phyloP scores from a whole-genome alignment of 176 grass and related monocot species.

The Aegilops umbellulata region DNA sequence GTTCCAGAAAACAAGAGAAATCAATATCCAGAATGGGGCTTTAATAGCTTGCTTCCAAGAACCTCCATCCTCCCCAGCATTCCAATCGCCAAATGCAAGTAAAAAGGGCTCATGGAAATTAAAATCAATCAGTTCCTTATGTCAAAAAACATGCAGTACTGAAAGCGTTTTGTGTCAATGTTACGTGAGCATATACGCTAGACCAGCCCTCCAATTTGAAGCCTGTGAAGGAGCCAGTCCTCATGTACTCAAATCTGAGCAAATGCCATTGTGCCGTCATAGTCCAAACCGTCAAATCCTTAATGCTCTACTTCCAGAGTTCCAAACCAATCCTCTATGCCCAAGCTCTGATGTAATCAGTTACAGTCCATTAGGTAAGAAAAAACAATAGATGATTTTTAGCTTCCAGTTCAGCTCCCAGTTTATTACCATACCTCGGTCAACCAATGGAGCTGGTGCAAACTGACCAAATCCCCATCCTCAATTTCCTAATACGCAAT shows the following conservation, averaged over 20 bases:
- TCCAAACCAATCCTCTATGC: conserved; percentile 28
- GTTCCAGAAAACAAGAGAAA: conserved; percentile 43
- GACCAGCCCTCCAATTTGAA: neutral
- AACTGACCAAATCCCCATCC: conserved; percentile 46
- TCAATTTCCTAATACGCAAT: conserved; percentile 47
- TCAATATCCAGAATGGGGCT: conserved; percentile 46
- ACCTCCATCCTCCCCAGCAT: conserved; percentile 25
- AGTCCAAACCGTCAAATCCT: conserved; percentile 33
- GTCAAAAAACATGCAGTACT: conserved; percentile 5
- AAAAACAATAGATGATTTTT: conserved; percentile 24
- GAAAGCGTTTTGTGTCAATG: conserved; percentile 9
- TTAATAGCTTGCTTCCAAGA: conserved; percentile 34
- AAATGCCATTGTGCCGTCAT: conserved; percentile 6
- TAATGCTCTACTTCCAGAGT: conserved; percentile 33
- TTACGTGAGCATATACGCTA: neutral
- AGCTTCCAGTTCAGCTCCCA: conserved; percentile 30
- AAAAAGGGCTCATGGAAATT: conserved; percentile 16
- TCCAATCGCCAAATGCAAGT: neutral
- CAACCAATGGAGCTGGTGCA: conserved; percentile 41
- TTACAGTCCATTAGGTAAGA: conserved; percentile 31
- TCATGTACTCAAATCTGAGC: neutral
- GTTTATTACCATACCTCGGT: conserved; percentile 54
- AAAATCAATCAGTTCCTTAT: conserved; percentile 23
- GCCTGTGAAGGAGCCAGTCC: conserved; percentile 8
- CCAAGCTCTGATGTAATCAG: conserved; percentile 43